Percentiles rank a stretch among this genome's conserved stretches.
Conservation (phyloP, 306 rosid genomes). For the Neltuma alba region DNA sequence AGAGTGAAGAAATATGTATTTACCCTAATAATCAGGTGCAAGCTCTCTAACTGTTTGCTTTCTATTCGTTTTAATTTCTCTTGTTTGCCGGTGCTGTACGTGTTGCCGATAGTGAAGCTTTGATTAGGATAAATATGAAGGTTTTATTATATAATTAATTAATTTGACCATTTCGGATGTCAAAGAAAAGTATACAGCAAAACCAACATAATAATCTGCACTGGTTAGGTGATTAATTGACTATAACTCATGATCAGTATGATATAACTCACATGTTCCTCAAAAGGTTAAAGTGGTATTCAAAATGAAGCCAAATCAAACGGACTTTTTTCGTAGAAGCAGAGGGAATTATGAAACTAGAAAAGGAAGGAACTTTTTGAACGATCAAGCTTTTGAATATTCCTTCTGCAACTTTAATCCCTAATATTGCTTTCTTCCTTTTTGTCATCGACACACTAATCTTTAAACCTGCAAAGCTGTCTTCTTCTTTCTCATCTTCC, state of each 20-base stretch:
- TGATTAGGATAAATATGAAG: neutral
- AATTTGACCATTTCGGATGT: neutral
- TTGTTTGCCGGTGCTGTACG: neutral
- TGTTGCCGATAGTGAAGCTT: neutral
- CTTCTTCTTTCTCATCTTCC: neutral
- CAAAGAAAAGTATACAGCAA: neutral
- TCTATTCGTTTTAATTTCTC: neutral
- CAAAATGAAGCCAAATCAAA: neutral
- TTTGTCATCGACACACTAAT: neutral
- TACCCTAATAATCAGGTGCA: neutral
- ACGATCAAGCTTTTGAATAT: constrained; percentile 35
- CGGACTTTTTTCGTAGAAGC: neutral
- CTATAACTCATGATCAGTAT: neutral
- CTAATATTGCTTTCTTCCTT: neutral
- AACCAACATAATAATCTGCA: no score
- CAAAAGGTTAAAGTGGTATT: neutral
- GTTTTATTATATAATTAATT: neutral
- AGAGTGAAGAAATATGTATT: constrained; percentile 17
- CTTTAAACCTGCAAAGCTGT: constrained; percentile 19
- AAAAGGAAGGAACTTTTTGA: constrained; percentile 41
- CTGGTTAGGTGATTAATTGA: neutral
- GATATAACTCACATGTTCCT: neutral
- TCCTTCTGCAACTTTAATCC: constrained; percentile 12
- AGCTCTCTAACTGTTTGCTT: constrained; percentile 5
- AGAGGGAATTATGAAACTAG: neutral